Evolutionary conservation across 345 rosid species (phyloP).

Genomic region (Lagerstroemia speciosa): DNA sequence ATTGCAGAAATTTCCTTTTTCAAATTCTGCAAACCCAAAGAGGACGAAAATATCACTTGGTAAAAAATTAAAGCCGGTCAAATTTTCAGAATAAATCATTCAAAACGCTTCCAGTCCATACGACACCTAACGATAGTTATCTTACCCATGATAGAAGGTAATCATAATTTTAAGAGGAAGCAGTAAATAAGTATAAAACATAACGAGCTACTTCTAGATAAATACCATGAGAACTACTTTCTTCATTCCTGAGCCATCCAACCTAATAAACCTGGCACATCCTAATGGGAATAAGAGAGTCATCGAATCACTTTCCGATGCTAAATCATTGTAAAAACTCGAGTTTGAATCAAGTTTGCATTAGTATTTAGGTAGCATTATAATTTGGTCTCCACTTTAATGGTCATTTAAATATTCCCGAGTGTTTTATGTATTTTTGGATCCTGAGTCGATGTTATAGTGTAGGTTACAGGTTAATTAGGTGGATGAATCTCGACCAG

Average conservation of each 20-base stretch:
- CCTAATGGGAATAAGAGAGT: no score
- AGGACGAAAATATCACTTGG: neutral
- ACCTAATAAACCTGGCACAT: constrained; percentile 29
- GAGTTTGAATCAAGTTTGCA: no score
- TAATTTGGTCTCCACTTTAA: no score
- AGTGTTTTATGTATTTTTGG: no score
- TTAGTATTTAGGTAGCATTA: no score
- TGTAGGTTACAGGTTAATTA: no score
- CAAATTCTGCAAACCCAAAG: constrained; percentile 34
- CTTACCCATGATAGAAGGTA: neutral
- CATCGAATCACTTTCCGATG: no score
- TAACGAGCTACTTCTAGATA: constrained; percentile 1
- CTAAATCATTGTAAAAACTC: no score
- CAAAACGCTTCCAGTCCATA: neutral
- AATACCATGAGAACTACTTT: constrained; percentile 40
- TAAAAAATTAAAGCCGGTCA: neutral
- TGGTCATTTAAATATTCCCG: no score
- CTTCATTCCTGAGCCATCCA: constrained; percentile 18
- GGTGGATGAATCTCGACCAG: no score
- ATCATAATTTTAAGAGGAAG: neutral
- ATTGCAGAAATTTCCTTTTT: constrained; percentile 23
- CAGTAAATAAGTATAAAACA: neutral
- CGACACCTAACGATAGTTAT: neutral
- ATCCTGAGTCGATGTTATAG: no score
- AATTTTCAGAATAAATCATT: neutral